phyloP scores from a whole-genome alignment of 768 basidiomycete genomes.

The Lactarius quietus region DNA sequence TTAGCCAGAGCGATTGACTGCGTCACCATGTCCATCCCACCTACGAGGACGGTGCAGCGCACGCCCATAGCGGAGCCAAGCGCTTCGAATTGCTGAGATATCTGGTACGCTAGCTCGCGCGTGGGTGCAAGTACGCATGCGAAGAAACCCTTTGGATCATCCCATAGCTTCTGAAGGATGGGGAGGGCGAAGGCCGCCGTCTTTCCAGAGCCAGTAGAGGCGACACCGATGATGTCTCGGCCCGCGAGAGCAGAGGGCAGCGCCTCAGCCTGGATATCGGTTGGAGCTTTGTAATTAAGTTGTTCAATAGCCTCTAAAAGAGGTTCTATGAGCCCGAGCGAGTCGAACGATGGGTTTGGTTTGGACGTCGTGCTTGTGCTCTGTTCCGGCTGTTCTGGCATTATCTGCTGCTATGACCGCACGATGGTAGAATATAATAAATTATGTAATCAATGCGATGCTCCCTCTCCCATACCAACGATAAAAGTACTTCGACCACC shows the following conservation, averaged over 20 bases:
- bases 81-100: slow-evolving; percentile 93
- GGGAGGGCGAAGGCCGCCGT: slow-evolving; percentile 97
- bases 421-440: neutral
- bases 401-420: neutral
- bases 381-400: neutral
- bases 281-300: slow-evolving; percentile 80
- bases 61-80: slow-evolving; percentile 92
- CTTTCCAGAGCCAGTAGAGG: slow-evolving; percentile 96
- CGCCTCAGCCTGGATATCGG: slow-evolving; percentile 82
- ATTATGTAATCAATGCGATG: neutral
- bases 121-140: slow-evolving; percentile 94
- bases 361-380: slow-evolving; percentile 22
- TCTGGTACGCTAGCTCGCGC: slow-evolving; percentile 97
- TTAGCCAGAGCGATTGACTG: slow-evolving; percentile 93
- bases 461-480: slow-evolving; percentile 57
- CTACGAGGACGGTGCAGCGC: slow-evolving; percentile 87
- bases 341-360: slow-evolving; percentile 59
- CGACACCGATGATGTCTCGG: slow-evolving; percentile 97
- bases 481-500: slow-evolving; percentile 81
- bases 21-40: slow-evolving; percentile 87
- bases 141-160: slow-evolving; percentile 89
- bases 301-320: slow-evolving; percentile 81
- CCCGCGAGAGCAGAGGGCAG: slow-evolving; percentile 89
- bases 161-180: slow-evolving; percentile 95
- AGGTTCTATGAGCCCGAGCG: slow-evolving; percentile 85